Conservation (phyloP, 768 basidiomycete species). For the Boletus pseudopeckii region DNA sequence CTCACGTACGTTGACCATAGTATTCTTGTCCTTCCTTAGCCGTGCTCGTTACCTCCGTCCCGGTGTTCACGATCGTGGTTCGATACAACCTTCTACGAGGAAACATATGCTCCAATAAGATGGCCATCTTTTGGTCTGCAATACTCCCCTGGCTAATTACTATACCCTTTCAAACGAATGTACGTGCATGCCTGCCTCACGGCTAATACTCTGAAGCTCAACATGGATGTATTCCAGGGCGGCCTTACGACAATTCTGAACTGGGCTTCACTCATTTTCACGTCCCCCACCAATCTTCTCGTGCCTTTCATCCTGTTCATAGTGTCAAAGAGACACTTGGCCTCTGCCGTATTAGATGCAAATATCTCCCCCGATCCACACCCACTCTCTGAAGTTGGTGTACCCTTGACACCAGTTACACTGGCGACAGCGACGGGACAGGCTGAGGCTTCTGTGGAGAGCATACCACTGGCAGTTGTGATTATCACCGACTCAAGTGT, state of each 20-base stretch:
- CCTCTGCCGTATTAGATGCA: constrained; percentile 19
- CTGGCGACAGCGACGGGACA: background rate
- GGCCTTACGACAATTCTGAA: constrained; percentile 18
- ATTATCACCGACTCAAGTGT: constrained; percentile 18
- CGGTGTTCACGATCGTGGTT: constrained; percentile 23
- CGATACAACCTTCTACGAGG: constrained; percentile 26
- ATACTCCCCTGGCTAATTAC: constrained; percentile 22
- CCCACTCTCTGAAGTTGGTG: background rate
- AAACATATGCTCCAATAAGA: constrained; percentile 22
- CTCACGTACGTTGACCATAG: background rate
- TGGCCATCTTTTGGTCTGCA: constrained; percentile 24
- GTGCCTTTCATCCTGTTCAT: constrained; percentile 22
- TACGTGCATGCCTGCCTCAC: background rate
- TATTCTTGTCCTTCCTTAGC: constrained; percentile 3
- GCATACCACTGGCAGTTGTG: constrained; percentile 17
- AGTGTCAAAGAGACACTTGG: constrained; percentile 16
- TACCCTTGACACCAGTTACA: background rate
- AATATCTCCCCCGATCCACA: constrained; percentile 2
- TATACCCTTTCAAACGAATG: constrained; percentile 26
- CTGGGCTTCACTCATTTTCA: constrained; percentile 26
- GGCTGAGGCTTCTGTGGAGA: background rate
- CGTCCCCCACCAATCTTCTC: constrained; percentile 22
- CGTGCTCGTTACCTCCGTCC: constrained; percentile 25
- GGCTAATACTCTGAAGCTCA: background rate
- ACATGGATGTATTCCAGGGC: background rate